Evolutionary conservation across 208 protist genomes (phyloP).

Genomic region (Crithidia sp.): DNA sequence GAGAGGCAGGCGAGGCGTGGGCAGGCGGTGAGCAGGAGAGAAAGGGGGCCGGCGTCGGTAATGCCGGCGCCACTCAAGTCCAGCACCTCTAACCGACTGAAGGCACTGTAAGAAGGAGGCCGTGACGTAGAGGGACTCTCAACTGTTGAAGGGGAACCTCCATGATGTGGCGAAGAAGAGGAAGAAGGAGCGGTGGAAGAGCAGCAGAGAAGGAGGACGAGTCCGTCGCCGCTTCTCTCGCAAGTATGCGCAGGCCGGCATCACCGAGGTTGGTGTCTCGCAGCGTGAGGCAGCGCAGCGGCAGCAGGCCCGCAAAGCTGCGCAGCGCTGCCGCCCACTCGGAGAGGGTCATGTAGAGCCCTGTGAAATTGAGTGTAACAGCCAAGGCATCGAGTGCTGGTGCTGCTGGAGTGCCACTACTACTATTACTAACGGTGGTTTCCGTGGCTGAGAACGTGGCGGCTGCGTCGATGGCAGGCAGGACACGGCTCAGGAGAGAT

Average conservation of each 20-base stretch:
- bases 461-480: conserved; percentile 13
- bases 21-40: conserved; percentile 32
- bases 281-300: conserved; percentile 11
- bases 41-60: conserved; percentile 40
- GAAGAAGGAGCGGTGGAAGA: conserved; percentile 2
- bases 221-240: background rate
- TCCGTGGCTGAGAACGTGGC: background rate
- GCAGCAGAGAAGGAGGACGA: background rate
- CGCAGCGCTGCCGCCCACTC: conserved; percentile 26
- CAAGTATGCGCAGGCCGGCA: conserved; percentile 21
- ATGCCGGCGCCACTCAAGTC: conserved; percentile 35
- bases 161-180: no score
- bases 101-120: no score
- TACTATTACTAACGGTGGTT: background rate
- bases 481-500: conserved; percentile 14
- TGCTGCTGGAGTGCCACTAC: background rate
- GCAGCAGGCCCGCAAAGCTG: conserved; percentile 12
- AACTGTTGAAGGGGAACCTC: no score
- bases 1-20: conserved; percentile 37
- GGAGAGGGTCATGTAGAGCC: conserved; percentile 21
- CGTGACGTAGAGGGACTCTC: no score
- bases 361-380: conserved; percentile 15
- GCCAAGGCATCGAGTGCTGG: background rate
- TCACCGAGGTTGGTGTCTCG: conserved; percentile 27
- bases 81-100: conserved; percentile 6